Percentiles rank a stretch among this genome's conserved stretches.
Evolutionary conservation across 306 rosid species (phyloP).

Genomic region (Rubus parviflorus): DNA sequence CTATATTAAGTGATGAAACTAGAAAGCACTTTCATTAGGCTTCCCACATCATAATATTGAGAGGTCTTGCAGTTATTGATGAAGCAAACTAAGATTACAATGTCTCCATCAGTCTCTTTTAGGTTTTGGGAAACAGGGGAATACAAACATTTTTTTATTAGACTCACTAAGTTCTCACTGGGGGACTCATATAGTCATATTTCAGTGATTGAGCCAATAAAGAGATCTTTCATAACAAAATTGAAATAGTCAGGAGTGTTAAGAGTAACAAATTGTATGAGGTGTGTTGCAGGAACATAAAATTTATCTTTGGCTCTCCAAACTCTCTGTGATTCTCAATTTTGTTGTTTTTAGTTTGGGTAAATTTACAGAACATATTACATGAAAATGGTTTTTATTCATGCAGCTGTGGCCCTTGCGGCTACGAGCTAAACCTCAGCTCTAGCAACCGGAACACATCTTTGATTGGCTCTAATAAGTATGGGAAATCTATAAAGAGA

Average conservation of each 20-base stretch:
- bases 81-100: not conserved
- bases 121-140: not conserved
- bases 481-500: constrained; percentile 78
- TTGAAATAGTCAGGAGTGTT: not conserved
- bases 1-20: not conserved
- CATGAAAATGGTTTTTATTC: constrained; percentile 11
- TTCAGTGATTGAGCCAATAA: not conserved
- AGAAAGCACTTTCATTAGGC: not conserved
- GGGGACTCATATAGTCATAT: not conserved
- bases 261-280: not conserved
- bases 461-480: constrained; percentile 72
- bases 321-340: not conserved
- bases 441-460: constrained; percentile 71
- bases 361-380: not conserved
- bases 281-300: too few relatives aligned
- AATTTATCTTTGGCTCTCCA: not conserved
- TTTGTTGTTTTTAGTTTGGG: not conserved
- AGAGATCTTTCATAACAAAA: not conserved
- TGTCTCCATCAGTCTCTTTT: not conserved
- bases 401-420: constrained; percentile 86
- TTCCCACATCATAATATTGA: not conserved
- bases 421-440: constrained; percentile 77
- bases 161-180: too few relatives aligned
- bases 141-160: not conserved
- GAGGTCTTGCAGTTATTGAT: not conserved